These are phyloP conservation scores for Neckera pumila DNA, from an alignment of 225 moss, liverwort and hornwort species.

Conservation along the genomic window DNA sequence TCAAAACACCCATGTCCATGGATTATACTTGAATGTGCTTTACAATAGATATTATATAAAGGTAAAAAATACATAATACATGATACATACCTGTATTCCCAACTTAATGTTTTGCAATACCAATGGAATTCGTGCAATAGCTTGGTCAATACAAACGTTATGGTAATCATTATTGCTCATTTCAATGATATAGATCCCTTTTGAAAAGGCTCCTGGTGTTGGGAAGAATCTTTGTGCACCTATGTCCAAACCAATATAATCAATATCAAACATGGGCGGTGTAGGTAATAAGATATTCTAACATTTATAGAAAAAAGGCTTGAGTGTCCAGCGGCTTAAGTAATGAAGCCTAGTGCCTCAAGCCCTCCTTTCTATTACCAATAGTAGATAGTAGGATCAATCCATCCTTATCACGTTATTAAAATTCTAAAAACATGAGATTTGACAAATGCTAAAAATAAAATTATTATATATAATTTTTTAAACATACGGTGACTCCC, in stretches of 20 bases:
- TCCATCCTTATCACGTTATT: background rate
- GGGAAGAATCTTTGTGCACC: background rate
- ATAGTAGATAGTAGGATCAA: background rate
- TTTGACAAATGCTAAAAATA: no score
- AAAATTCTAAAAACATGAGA: accelerated
- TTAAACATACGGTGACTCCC: no score
- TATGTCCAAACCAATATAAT: background rate
- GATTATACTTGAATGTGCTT: no score
- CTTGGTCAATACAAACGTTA: background rate
- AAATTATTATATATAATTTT: no score
- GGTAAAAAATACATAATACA: background rate
- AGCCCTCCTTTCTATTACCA: background rate
- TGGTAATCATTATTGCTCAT: constrained; percentile 25
- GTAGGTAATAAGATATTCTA: background rate
- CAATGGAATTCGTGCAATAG: background rate
- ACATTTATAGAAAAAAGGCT: background rate
- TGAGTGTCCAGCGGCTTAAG: accelerated
- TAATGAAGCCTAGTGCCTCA: no score
- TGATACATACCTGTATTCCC: background rate
- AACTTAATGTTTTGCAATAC: constrained; percentile 1
- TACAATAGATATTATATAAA: background rate
- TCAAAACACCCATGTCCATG: accelerated
- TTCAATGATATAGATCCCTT: constrained; percentile 33
- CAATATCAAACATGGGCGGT: accelerated
- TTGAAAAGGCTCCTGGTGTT: background rate